phyloP scores from a whole-genome alignment of 2,329 filamentous ascomycete genomes.

The Diaporthe citrichinensis region DNA sequence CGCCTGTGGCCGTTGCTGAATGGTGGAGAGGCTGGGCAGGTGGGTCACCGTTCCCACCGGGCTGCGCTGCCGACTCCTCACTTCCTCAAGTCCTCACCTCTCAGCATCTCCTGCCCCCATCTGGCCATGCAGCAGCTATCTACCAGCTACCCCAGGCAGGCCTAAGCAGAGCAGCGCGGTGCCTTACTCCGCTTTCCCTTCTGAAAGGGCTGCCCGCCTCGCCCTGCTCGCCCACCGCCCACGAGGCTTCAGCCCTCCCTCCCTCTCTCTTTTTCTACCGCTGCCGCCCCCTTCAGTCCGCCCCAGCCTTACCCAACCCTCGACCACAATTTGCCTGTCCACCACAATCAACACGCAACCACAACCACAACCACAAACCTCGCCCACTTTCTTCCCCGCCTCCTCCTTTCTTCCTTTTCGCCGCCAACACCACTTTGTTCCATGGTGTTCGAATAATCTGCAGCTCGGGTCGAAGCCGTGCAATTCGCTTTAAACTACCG shows the following conservation, averaged over 20 bases:
- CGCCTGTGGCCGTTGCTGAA: conserved; percentile 20
- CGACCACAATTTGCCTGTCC: conserved; percentile 12
- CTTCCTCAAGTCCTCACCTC: conserved; percentile 18
- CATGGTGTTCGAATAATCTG: background rate
- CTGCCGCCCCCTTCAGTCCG: conserved; percentile 6
- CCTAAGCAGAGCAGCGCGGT: conserved; percentile 3
- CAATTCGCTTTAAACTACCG: background rate
- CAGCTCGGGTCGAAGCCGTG: conserved; percentile 3
- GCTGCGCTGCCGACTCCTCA: conserved; percentile 25
- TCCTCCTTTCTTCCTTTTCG: background rate
- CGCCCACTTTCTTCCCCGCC: background rate
- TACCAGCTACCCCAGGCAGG: background rate
- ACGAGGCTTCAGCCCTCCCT: conserved; percentile 36
- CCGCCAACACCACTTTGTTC: background rate
- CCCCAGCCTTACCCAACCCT: conserved; percentile 35
- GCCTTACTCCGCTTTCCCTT: conserved; percentile 29
- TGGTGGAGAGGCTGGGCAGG: conserved; percentile 23
- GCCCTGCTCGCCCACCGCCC: conserved; percentile 29
- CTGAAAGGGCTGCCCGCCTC: conserved; percentile 32
- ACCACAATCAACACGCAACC: conserved; percentile 15
- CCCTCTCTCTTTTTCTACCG: conserved; percentile 12
- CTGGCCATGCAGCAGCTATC: conserved; percentile 8
- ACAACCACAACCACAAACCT: background rate
- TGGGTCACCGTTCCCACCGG: conserved; percentile 17
- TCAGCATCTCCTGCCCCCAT: conserved; percentile 7